A percentile compares a stretch with the other conserved stretches of the same genome.
Conservation (phyloP, 768 basidiomycete genomes). For the Phylloporus sp. region DNA sequence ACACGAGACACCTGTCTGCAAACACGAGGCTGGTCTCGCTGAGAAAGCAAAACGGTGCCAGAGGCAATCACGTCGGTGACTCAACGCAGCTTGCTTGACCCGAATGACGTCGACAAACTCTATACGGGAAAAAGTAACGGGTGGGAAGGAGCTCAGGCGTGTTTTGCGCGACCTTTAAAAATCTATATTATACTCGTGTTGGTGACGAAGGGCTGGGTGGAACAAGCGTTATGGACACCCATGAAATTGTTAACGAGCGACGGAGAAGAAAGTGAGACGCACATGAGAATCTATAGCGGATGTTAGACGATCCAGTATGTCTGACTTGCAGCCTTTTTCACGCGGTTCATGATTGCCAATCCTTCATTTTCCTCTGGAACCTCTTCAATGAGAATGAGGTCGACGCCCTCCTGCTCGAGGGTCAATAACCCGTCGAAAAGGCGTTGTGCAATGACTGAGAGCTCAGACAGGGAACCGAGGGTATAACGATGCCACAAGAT, state of each 20-base stretch:
- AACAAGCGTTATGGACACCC: not conserved
- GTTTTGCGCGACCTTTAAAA: not conserved
- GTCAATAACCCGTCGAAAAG: conserved; percentile 85
- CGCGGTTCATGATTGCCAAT: conserved; percentile 91
- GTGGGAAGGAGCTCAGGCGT: not conserved
- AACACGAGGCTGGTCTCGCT: conserved; percentile 7
- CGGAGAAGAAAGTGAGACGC: conserved; percentile 2
- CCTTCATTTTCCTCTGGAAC: conserved; percentile 77
- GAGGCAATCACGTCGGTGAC: not conserved
- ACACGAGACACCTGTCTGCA: conserved; percentile 11
- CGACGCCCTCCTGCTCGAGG: conserved; percentile 70
- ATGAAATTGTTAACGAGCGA: not conserved
- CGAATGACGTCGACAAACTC: not conserved
- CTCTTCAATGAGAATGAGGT: conserved; percentile 82
- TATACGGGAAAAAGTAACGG: not conserved
- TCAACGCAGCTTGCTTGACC: not conserved
- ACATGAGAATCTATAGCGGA: conserved; percentile 16
- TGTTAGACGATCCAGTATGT: conserved; percentile 26
- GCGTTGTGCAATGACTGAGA: conserved; percentile 67
- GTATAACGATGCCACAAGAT: conserved; percentile 54
- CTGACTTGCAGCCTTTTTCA: conserved; percentile 82
- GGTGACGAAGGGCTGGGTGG: not conserved
- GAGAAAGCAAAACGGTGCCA: not conserved
- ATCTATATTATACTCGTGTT: not conserved
- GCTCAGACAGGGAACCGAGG: conserved; percentile 48